phyloP scores from a whole-genome alignment of 2,329 filamentous ascomycete species.

The Tolypocladium sp. region DNA sequence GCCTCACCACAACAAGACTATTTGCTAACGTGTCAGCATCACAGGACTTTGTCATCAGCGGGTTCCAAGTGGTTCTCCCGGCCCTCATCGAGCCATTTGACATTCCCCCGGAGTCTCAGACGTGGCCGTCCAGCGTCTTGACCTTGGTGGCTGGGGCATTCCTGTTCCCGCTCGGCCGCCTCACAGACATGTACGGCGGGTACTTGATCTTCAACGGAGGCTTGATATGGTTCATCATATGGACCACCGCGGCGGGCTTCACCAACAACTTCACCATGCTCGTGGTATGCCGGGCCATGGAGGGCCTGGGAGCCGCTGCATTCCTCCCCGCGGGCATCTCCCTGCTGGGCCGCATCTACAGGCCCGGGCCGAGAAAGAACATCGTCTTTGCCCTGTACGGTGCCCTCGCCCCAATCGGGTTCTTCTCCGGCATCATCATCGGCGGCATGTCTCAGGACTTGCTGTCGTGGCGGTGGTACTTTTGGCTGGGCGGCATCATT shows the following conservation, averaged over 20 bases:
- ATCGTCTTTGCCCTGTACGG: constrained; percentile 51
- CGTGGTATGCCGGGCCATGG: constrained; percentile 57
- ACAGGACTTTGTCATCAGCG: constrained; percentile 64
- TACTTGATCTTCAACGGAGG: constrained; percentile 47
- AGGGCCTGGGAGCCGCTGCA: constrained; percentile 59
- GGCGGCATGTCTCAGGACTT: constrained; percentile 53
- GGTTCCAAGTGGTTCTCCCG: constrained; percentile 63
- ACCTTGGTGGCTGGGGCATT: constrained; percentile 45
- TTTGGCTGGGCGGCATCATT: constrained; percentile 48
- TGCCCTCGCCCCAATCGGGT: constrained; percentile 43
- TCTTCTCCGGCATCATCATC: constrained; percentile 55
- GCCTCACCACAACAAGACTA: not conserved
- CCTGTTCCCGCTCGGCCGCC: constrained; percentile 51
- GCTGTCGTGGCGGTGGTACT: constrained; percentile 56
- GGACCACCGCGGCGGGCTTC: constrained; percentile 58
- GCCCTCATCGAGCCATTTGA: constrained; percentile 49
- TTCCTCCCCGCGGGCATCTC: constrained; percentile 61
- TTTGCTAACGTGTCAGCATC: not conserved
- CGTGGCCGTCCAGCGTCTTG: constrained; percentile 54
- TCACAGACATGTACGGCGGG: constrained; percentile 50
- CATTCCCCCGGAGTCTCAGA: constrained; percentile 52
- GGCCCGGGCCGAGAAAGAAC: constrained; percentile 61
- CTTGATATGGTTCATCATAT: constrained; percentile 51
- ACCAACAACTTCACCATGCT: constrained; percentile 55
- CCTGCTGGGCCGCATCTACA: constrained; percentile 54